These are phyloP conservation scores for Dimocarpus longan DNA, from an alignment of 345 rosid genomes.

Conservation along the genomic window DNA sequence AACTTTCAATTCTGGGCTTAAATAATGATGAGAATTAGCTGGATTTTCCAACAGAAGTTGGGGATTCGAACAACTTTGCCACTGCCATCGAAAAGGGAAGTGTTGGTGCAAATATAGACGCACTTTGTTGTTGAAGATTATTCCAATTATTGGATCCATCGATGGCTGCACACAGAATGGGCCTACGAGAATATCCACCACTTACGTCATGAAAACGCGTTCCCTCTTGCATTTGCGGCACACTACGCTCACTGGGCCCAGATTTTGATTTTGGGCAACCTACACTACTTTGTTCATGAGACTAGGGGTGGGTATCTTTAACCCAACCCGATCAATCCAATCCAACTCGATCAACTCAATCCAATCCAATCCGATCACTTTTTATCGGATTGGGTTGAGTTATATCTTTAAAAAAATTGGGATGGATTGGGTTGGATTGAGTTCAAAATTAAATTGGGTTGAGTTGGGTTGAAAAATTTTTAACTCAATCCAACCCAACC, in stretches of 20 bases:
- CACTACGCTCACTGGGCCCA: slow-evolving; percentile 90
- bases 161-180: slow-evolving; percentile 72
- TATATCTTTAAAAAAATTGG: no score
- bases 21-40: background rate
- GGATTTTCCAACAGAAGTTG: slow-evolving; percentile 16
- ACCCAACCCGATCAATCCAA: no score
- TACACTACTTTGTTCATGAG: no score
- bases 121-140: slow-evolving; percentile 76
- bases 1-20: background rate
- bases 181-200: slow-evolving; percentile 77
- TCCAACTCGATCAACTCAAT: no score
- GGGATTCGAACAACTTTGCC: slow-evolving; percentile 69
- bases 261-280: slow-evolving; percentile 68
- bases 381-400: no score
- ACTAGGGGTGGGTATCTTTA: no score
- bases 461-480: no score
- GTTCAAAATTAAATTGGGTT: no score
- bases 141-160: slow-evolving; percentile 78
- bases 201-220: slow-evolving; percentile 78
- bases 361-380: no score
- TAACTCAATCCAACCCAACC: no score
- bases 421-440: no score
- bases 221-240: slow-evolving; percentile 76
- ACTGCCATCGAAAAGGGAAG: slow-evolving; percentile 70
- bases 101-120: slow-evolving; percentile 56